phyloP scores from a whole-genome alignment of 2,329 filamentous ascomycete species.

The Verticillium zaregamsianum region DNA sequence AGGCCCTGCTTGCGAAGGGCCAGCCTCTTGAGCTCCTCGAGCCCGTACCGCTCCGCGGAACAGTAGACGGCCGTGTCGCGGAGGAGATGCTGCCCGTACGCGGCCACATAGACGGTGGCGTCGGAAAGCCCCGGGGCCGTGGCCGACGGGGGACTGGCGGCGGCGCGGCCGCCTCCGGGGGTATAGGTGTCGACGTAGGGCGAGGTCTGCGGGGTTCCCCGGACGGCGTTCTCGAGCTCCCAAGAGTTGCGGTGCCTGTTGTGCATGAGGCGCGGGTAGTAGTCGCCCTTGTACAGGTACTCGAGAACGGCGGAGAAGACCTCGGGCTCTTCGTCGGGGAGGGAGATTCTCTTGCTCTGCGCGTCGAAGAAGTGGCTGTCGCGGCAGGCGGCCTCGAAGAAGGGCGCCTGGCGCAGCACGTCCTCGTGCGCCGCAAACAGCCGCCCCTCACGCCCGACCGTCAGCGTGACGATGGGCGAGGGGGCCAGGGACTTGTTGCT shows the following conservation, averaged over 20 bases:
- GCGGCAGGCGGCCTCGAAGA: conserved; percentile 70
- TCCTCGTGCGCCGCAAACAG: conserved; percentile 95
- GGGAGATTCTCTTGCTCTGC: conserved; percentile 75
- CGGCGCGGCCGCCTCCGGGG: conserved; percentile 36
- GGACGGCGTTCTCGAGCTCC: conserved; percentile 72
- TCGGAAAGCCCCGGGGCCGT: conserved; percentile 56
- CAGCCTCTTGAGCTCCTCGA: conserved; percentile 88
- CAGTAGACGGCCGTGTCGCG: conserved; percentile 95
- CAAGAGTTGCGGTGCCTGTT: conserved; percentile 83
- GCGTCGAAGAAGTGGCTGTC: conserved; percentile 64
- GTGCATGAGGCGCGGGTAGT: conserved; percentile 84
- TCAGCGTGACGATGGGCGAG: conserved; percentile 79
- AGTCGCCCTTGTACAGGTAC: conserved; percentile 96
- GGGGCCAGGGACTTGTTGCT: conserved; percentile 29
- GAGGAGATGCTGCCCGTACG: conserved; percentile 71
- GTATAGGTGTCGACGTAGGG: conserved; percentile 42
- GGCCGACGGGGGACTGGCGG: conserved; percentile 44
- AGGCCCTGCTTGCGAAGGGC: conserved; percentile 92
- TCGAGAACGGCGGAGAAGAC: conserved; percentile 91
- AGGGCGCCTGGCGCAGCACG: conserved; percentile 80
- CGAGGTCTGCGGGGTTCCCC: conserved; percentile 40
- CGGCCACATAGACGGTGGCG: conserved; percentile 73
- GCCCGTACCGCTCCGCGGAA: conserved; percentile 81
- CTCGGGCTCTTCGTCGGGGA: conserved; percentile 76
- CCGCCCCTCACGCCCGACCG: conserved; percentile 78